phyloP scores from a whole-genome alignment of 345 rosid genomes.

The Moricandia arvensis region DNA sequence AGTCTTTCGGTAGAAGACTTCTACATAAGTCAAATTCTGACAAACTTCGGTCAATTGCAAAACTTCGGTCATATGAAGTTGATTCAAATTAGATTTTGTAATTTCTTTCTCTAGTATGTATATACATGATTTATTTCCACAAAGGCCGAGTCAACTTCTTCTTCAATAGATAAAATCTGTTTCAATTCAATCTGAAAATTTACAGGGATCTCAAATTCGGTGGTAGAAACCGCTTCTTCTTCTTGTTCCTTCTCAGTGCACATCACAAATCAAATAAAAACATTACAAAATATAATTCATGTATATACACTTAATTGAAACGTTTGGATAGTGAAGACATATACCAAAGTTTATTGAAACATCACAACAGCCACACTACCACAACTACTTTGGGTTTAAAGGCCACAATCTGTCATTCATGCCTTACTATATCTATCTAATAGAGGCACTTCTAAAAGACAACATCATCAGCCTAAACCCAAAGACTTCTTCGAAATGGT shows the following conservation, averaged over 20 bases:
- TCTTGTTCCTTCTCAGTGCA: neutral
- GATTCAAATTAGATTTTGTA: too few species aligned
- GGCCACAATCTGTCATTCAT: neutral
- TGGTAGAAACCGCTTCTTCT: neutral
- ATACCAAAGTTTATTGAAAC: neutral
- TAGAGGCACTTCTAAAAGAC: conserved; percentile 31
- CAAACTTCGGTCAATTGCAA: too few species aligned
- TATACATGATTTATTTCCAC: too few species aligned
- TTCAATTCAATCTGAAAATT: too few species aligned
- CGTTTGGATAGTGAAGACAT: neutral
- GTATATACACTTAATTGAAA: neutral
- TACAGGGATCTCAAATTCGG: too few species aligned
- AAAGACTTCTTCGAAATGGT: conserved; percentile 64
- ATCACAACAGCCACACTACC: neutral
- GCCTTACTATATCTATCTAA: neutral
- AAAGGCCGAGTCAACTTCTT: too few species aligned
- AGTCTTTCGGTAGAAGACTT: too few species aligned
- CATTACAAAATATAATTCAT: neutral
- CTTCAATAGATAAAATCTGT: too few species aligned
- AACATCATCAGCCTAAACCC: conserved; percentile 46
- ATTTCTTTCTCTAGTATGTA: too few species aligned
- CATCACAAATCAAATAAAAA: neutral
- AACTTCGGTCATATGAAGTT: too few species aligned
- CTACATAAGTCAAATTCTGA: too few species aligned
- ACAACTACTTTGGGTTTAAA: neutral